Evolutionary conservation across 129 eudicot species (phyloP), one percentile per base, ranked within the genome.

Genomic region (Flaveria brownii): DNA sequence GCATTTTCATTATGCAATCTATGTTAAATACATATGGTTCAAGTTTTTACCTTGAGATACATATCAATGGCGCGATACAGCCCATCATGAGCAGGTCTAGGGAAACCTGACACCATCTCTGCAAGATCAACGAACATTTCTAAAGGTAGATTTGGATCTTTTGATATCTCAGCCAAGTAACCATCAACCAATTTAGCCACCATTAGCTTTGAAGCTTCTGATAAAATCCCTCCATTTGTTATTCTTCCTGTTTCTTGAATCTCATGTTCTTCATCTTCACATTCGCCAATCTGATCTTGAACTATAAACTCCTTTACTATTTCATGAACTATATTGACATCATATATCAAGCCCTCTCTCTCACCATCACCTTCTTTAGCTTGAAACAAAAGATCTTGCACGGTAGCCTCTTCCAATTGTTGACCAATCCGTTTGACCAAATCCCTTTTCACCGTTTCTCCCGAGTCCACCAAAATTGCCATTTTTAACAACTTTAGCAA

Each of bases 171-270:
- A 5, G 88, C 80, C 39, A 94, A 90, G 81, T 91, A 94, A 13
- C 81, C 85, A 52, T 94, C 99, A 45, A 91, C 85, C 62, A 94
- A 78, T 81, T 94, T 94, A 23, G 83, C 96, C 79, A 94, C 99
- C 90, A 94, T 91, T 43, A 94, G 82, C 84, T 91, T 91, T 10
- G 99, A 89, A 78, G 97, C 99, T 83, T 91, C 97, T 16, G 97
- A 87, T 70, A 91, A 89, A 71, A 94, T 91, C 67, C 97, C 90
- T 0, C 86, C 87, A 67, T 47, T 68, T 25, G 36, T 30, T 52
- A 88, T 68, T 62, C 79, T 68, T 62, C 77, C 82, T 22, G 79
- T 79, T 76, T 86, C 97, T 64, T 77, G 87, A 83, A 85, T 84
- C 72, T 84, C 97, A 23, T 78, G 81, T 59, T 82, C 83, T 68